A percentile compares a stretch with the other conserved stretches of the same genome.
phyloP scores from a whole-genome alignment of 83 land plant species.

The Picea engelmannii region DNA sequence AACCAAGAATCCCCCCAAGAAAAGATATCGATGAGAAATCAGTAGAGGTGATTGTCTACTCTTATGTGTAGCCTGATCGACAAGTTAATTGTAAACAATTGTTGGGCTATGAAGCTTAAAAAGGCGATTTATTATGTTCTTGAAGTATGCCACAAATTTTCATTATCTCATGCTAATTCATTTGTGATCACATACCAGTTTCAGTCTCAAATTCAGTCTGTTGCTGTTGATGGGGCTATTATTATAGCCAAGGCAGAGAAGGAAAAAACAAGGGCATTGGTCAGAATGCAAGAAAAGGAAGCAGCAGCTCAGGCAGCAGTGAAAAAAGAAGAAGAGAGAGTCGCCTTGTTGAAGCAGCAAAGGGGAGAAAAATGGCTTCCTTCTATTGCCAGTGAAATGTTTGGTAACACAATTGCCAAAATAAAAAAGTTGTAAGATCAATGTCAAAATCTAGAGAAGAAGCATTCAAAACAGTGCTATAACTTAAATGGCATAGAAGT shows the following conservation, averaged over 20 bases:
- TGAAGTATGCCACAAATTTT: background rate
- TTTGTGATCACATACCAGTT: slow-evolving; percentile 37
- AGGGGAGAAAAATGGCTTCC: slow-evolving; percentile 80
- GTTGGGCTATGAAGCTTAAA: background rate
- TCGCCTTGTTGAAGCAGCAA: slow-evolving; percentile 51
- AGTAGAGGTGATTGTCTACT: slow-evolving; percentile 38
- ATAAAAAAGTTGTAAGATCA: background rate
- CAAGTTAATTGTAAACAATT: slow-evolving; percentile 7
- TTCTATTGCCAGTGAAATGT: slow-evolving; percentile 47
- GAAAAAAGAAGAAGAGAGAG: slow-evolving; percentile 61
- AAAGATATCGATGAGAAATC: slow-evolving; percentile 62
- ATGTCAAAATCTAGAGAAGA: background rate
- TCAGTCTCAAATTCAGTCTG: slow-evolving; percentile 35
- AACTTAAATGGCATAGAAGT: background rate
- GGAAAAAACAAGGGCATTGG: slow-evolving; percentile 32
- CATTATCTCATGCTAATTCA: background rate
- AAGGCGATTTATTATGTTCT: background rate
- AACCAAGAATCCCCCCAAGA: slow-evolving; percentile 57
- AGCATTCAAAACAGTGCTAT: background rate
- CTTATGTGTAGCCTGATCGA: background rate
- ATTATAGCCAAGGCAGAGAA: slow-evolving; percentile 49
- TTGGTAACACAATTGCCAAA: background rate
- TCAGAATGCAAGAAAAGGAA: slow-evolving; percentile 41
- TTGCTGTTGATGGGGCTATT: slow-evolving; percentile 53
- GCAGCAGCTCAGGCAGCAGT: slow-evolving; percentile 51